Percentiles rank a stretch among this genome's conserved stretches.
phyloP scores from a whole-genome alignment of 352 stramenopile species.

The Blastocystis sp. region DNA sequence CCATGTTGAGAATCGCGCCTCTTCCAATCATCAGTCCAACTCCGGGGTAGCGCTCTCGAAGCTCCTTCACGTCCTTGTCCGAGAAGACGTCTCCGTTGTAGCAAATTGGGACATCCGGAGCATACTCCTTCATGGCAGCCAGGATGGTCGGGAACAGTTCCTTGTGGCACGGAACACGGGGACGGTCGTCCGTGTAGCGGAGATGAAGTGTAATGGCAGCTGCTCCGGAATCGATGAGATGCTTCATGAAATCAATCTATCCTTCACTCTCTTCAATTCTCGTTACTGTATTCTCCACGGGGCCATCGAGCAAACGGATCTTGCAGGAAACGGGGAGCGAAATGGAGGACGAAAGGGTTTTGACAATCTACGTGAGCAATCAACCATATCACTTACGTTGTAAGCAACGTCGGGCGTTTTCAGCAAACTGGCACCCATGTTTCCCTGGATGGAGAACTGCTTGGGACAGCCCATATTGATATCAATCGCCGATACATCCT shows the following conservation, averaged over 20 bases:
- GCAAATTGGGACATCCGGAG: conserved; percentile 77
- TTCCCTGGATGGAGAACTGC: conserved; percentile 85
- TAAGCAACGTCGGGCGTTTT: conserved; percentile 82
- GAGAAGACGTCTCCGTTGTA: conserved; percentile 83
- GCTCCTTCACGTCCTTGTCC: conserved; percentile 77
- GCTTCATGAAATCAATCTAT: conserved; percentile 69
- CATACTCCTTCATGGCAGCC: conserved; percentile 69
- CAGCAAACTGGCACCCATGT: conserved; percentile 85
- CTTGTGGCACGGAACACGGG: conserved; percentile 63
- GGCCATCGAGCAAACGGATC: conserved; percentile 79
- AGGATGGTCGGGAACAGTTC: conserved; percentile 69
- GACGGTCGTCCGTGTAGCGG: conserved; percentile 70
- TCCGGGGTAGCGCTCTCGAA: conserved; percentile 76
- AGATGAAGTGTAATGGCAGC: conserved; percentile 71
- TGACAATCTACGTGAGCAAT: conserved; percentile 67
- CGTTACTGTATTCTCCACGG: conserved; percentile 72
- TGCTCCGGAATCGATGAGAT: conserved; percentile 70
- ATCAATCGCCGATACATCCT: conserved; percentile 85
- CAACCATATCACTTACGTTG: conserved; percentile 73
- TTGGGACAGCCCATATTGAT: conserved; percentile 92
- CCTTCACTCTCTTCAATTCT: not conserved
- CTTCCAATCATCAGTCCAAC: conserved; percentile 80
- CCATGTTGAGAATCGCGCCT: conserved; percentile 79
- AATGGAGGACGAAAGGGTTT: conserved; percentile 78
- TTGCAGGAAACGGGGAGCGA: conserved; percentile 84